Evolutionary conservation across 2,329 filamentous ascomycete species (phyloP).

Genomic region (Colletotrichum sp.): DNA sequence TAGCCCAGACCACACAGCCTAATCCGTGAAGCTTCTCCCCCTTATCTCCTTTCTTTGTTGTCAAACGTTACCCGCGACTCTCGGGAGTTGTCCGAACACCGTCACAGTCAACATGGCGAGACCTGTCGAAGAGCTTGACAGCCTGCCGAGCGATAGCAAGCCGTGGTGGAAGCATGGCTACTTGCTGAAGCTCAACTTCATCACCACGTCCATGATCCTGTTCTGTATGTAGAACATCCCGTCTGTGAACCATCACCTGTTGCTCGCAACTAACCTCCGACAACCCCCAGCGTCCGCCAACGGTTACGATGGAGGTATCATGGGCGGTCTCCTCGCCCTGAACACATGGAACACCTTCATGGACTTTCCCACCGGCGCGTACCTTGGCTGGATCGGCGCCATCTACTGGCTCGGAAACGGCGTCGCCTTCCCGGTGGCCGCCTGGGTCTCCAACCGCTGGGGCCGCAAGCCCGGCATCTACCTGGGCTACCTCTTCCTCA

Average conservation of each 20-base stretch:
- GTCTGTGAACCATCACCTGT: too few species aligned
- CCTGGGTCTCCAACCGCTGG: slow-evolving; percentile 32
- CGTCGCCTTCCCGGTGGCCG: slow-evolving; percentile 30
- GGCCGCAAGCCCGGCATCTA: slow-evolving; percentile 18
- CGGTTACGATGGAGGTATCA: slow-evolving; percentile 42
- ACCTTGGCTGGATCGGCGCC: slow-evolving; percentile 40
- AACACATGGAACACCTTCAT: slow-evolving; percentile 46
- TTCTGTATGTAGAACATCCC: slow-evolving; percentile 10
- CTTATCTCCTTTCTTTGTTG: background rate
- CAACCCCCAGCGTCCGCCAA: slow-evolving; percentile 32
- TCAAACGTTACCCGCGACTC: background rate
- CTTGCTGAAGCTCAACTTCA: slow-evolving; percentile 47
- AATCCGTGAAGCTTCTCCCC: background rate
- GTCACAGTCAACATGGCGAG: background rate
- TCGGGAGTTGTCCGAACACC: background rate
- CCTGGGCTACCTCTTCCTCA: background rate
- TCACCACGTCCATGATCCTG: slow-evolving; percentile 33
- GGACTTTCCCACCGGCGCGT: slow-evolving; percentile 35
- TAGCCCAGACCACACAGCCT: too few species aligned
- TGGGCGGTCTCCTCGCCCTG: slow-evolving; percentile 49
- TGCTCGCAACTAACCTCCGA: background rate
- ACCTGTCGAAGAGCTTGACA: slow-evolving; percentile 10
- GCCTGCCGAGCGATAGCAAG: slow-evolving; percentile 42
- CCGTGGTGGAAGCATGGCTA: slow-evolving; percentile 47
- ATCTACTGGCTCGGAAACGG: slow-evolving; percentile 44